Evolutionary conservation across 2,329 filamentous ascomycete species (phyloP), one percentile per base, ranked within the genome.

Genomic region (Xylariomycetidae sp.): DNA sequence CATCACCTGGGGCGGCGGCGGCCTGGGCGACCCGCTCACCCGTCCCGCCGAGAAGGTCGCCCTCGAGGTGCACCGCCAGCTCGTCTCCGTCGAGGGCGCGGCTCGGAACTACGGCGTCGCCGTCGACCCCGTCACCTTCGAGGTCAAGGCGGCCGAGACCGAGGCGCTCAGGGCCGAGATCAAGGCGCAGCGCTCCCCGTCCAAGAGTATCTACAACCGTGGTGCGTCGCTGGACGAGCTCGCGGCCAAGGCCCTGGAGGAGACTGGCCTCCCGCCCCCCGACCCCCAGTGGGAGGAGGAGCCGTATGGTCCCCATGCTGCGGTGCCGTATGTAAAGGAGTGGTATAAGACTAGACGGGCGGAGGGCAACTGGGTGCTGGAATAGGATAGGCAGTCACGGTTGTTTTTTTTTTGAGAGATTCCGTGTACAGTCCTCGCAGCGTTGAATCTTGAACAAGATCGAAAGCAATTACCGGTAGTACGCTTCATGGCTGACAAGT

Each of bases 1-100:
- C 62, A 58, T 67, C 19, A 70, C 67, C 4, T 70, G 65, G 66
- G 65, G 66, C 28, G 67, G 64, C 18, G 67, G 65, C 15, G 65
- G 67, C 2, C 57, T 70, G 10, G 67, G 66, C 19, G 65, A 70
- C 45, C 60, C 65, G 0, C 49, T 70, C 5, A 61, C 58, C 0
- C 57, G 67, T 1, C 61, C 67, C 0, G 53, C 61, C 0, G 50
- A 58, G 17, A 60, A 57, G 25, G 67, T 71, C 8, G 64, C 65
- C 2, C 46, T 60, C 8, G 68, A 71, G 44, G 63, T 68, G 1
- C 62, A 61, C 31, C 59, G 62, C 19, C 58, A 58, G 24, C 56
- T 68, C 14, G 64, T 70, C 12, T 65, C 60, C 0, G 13, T 62
- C 1, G 47, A 60, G 5, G 66, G 66, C 4, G 67, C 66, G 10